Percentiles rank a stretch among this genome's conserved stretches.
These are phyloP conservation scores for Leptosphaerulina australis DNA, from an alignment of 2,329 filamentous ascomycete species.

Conservation along the genomic window DNA sequence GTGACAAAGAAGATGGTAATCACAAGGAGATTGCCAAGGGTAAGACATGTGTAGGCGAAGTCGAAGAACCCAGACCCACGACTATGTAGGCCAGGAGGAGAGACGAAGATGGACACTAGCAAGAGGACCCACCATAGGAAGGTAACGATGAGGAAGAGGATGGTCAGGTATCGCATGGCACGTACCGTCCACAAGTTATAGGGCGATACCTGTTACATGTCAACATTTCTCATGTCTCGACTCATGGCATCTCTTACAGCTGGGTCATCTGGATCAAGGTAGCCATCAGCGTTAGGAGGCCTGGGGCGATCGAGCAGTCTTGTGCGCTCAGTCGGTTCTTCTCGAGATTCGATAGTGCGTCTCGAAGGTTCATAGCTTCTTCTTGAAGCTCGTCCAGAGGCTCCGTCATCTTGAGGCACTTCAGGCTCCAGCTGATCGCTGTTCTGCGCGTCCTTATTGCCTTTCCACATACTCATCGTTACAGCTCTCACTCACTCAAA, in stretches of 20 bases:
- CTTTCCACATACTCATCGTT: conserved; percentile 60
- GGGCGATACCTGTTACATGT: conserved; percentile 66
- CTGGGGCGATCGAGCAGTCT: conserved; percentile 66
- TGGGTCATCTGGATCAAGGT: conserved; percentile 78
- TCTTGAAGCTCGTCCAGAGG: conserved; percentile 34
- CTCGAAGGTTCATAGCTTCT: conserved; percentile 38
- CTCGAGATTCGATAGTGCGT: conserved; percentile 49
- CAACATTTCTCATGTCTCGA: neutral
- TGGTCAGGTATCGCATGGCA: conserved; percentile 75
- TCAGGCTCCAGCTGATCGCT: conserved; percentile 41
- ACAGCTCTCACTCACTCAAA: conserved; percentile 5
- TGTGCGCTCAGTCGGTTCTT: conserved; percentile 66
- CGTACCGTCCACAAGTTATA: conserved; percentile 96
- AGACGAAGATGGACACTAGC: conserved; percentile 89
- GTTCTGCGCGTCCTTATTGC: conserved; percentile 56
- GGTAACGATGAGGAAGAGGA: conserved; percentile 74
- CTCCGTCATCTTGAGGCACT: conserved; percentile 29
- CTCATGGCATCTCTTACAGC: conserved; percentile 64
- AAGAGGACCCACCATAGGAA: conserved; percentile 93
- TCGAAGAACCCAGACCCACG: conserved; percentile 92
- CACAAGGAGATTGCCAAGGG: conserved; percentile 75
- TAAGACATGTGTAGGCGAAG: conserved; percentile 81
- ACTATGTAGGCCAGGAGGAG: conserved; percentile 82
- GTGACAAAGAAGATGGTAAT: conserved; percentile 85
- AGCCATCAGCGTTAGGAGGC: conserved; percentile 64